Evolutionary conservation across 1,139 yeast species (phyloP).

Genomic region (Protomyces pachydermus): DNA sequence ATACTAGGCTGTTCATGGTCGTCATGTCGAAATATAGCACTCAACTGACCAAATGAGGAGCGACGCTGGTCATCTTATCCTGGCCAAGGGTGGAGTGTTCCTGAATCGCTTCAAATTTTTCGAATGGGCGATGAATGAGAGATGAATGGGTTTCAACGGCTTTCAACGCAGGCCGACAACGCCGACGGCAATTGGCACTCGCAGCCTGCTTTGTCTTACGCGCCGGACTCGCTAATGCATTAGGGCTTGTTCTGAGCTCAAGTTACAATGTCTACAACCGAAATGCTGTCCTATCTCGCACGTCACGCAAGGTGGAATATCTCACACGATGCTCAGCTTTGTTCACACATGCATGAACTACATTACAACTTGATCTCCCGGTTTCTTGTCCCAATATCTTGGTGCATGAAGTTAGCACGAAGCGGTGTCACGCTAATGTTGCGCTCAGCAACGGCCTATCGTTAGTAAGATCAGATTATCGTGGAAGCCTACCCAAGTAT

Average conservation of each 20-base stretch:
- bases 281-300: no score
- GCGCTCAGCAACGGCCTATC: conserved; percentile 10
- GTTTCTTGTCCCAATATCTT: background rate
- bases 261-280: no score
- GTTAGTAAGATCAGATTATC: background rate
- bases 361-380: conserved; percentile 16
- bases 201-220: background rate
- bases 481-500: conserved; percentile 6
- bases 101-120: background rate
- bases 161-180: background rate
- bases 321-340: no score
- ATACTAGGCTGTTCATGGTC: background rate
- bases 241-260: background rate
- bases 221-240: background rate
- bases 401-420: conserved; percentile 56
- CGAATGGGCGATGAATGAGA: background rate
- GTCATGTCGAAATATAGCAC: background rate
- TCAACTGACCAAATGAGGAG: background rate
- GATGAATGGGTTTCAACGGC: background rate
- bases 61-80: background rate
- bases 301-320: no score
- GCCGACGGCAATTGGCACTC: background rate
- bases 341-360: background rate
- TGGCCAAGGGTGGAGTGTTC: background rate
- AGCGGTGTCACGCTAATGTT: conserved; percentile 69